Conservation (phyloP, 164 flowering plant species). For the Platanus orientalis region DNA sequence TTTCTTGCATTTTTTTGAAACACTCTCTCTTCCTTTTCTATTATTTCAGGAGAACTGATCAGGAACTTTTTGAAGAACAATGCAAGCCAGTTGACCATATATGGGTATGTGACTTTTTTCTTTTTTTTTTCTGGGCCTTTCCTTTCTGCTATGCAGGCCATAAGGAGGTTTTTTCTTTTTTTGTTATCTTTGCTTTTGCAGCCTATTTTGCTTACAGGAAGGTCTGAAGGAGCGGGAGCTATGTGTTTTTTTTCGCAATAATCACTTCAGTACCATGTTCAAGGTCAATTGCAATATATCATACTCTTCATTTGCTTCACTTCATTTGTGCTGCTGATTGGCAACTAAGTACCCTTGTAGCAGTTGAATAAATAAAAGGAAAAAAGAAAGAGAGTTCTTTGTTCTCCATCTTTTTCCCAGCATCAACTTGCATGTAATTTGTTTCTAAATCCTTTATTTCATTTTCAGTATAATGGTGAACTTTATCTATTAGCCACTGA, state of each 20-base stretch:
- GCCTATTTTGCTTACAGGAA: conserved; percentile 78
- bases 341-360: background rate
- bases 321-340: conserved; percentile 1
- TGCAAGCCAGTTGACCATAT: conserved; percentile 86
- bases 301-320: background rate
- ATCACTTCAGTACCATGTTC: conserved; percentile 98
- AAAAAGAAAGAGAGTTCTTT: background rate
- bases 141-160: background rate
- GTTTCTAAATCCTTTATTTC: background rate
- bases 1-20: background rate
- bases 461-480: conserved; percentile 71
- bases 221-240: conserved; percentile 87
- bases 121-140: background rate
- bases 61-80: conserved; percentile 64
- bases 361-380: background rate
- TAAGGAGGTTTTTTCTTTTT: background rate
- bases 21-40: too few relatives aligned
- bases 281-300: conserved; percentile 49
- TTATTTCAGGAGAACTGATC: conserved; percentile 57
- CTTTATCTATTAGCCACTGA: conserved; percentile 91
- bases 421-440: background rate
- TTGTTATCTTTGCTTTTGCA: conserved; percentile 28
- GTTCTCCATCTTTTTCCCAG: background rate
- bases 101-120: conserved; percentile 50
- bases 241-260: conserved; percentile 96